Evolutionary conservation across 495 filamentous ascomycete species (phyloP).

Genomic region (Neurospora intermedia): DNA sequence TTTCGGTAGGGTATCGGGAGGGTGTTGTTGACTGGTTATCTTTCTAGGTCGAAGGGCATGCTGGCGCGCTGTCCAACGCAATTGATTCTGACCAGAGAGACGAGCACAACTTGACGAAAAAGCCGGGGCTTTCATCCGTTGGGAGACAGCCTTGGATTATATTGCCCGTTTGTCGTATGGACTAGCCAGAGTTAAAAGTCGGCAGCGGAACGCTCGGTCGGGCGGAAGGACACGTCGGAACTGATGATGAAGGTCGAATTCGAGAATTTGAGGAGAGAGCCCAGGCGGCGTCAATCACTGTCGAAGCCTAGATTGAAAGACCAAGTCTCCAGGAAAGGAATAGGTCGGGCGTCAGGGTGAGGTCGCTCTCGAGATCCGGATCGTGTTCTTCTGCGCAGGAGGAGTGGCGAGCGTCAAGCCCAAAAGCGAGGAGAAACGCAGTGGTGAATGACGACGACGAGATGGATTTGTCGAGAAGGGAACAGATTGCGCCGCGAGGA

Average conservation of each 20-base stretch:
- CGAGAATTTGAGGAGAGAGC: not conserved
- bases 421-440: conserved; percentile 14
- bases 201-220: conserved; percentile 1
- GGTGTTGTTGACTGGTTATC: conserved; percentile 35
- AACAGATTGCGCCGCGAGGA: conserved; percentile 20
- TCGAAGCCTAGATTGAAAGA: not conserved
- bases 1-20: conserved; percentile 26
- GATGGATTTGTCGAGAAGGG: not conserved
- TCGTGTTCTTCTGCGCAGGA: conserved; percentile 1
- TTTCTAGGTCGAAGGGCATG: conserved; percentile 46
- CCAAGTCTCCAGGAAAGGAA: not conserved
- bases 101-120: conserved; percentile 10
- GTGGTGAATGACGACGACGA: conserved; percentile 9
- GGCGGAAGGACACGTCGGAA: conserved; percentile 9
- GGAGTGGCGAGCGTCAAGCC: conserved; percentile 13
- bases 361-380: not conserved
- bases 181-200: not conserved
- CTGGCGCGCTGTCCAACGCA: conserved; percentile 38
- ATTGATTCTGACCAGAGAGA: conserved; percentile 11
- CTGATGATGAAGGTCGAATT: not conserved
- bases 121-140: conserved; percentile 20
- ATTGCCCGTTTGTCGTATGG: not conserved
- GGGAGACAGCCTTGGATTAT: not conserved
- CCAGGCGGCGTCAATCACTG: not conserved
- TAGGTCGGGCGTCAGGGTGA: not conserved